Base-by-base conservation (phyloP, 73 alveolate species). In the Tetrahymena thermophila region DNA sequence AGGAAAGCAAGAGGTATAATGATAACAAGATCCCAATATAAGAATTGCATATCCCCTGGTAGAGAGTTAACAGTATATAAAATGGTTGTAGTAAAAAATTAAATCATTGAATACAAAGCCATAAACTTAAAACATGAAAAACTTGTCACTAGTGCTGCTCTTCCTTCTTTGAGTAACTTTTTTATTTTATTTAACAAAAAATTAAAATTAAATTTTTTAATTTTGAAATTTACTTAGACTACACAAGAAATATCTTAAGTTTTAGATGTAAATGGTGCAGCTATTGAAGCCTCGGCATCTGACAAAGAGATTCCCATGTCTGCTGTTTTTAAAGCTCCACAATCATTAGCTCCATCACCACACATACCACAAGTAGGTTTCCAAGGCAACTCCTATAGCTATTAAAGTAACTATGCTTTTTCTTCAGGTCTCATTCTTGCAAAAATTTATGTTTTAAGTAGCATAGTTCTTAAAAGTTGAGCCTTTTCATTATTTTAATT, bases 311-410 rank as follows among this genome's bases (percentile, higher is more conserved):
- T 96, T 15, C 99, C 99, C 0, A 98, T 97, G 96, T 98, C 99
- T 6, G 99, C 99, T 5, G 96, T 84, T 56, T 98, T 96, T 84
- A 98, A 96, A 25, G 99, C 99, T 1, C 98, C 98, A 85, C 99
- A 98, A 93, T 98, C 99, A 93, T 98, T 98, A 19, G 99, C 99
- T 3, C 99, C 99, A 97, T 98, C 99, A 15, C 99, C 99, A 94
- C 99, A 98, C 99, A 98, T 98, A 43, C 99, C 98, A 17, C 98
- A 96, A n/a, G 94, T 94, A 21, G 96, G 95, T 35, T 97, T 94
- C 38, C 93, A 84, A 35, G 97, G 89, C 56, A 95, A 96, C 2
- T 40, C 35, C 95, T 97, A 97, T 19, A 96, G 93, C 23, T 95
- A 96, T 93, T 97, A 96, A 56, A 98, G 97, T 34, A 98, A 96